Evolutionary conservation across 176 grass and related monocot species (phyloP), one percentile per base, ranked within the genome.

Genomic region (Aegilops longissima): DNA sequence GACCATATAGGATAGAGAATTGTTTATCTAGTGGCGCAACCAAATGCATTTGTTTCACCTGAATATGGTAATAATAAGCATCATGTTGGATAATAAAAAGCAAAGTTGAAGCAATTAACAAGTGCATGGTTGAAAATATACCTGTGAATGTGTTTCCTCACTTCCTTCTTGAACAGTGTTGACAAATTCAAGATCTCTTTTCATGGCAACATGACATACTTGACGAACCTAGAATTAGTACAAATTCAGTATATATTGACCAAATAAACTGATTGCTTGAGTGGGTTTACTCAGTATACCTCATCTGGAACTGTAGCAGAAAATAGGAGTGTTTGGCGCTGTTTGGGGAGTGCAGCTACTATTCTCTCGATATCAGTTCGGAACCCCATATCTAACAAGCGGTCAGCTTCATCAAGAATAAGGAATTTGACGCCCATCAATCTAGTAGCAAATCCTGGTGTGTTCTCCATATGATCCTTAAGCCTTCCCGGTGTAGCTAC

Each of bases 371-470:
- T 96, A 91, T 98, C 97, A 61, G 64, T 88, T 63, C 94, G 86
- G 79, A 98, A 98, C 76, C 97, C 97, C 97, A 98, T 98, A 95
- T 98, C 97, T 79, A 98, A 86, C 31, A 98, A 86, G 59, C 94
- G 96, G 82, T 98, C 97, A 66, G 97, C 97, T 94, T 98, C 97
- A 58, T 98, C 97, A 18, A 98, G 93, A 86, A 98, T 91, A 89
- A 98, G 87, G 20, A 95, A 84, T 86, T 94, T 98, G 23, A 98
- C 90, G 62, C 94, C 97, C 86, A 87, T 91, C 72, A 98, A 86
- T 80, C 93, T 89, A 79, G 90, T 92, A 61, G 89, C 90, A 88
- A 98, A 98, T 64, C 93, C 97, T 77, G 97, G 88, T 58, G 97
- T 98, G 87, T 98, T 98, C 82, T 98, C 97, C 85, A 96, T 94